A percentile compares a stretch with the other conserved stretches of the same genome.
Evolutionary conservation across 2,329 filamentous ascomycete genomes (phyloP).

Genomic region (Uncinocarpus reesii): DNA sequence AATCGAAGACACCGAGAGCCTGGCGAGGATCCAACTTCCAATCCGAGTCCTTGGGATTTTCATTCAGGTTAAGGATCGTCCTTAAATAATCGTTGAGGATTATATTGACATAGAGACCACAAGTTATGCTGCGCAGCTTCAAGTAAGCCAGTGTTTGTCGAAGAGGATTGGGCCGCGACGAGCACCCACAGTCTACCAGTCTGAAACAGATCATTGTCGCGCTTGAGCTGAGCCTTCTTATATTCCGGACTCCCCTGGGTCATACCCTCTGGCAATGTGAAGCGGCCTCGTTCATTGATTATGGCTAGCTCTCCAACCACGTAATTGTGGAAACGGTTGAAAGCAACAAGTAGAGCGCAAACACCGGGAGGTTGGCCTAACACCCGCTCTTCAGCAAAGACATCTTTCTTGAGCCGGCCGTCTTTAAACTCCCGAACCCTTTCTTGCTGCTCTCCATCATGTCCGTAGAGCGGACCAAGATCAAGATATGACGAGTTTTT

Average conservation of each 20-base stretch:
- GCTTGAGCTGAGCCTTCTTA: conserved; percentile 31
- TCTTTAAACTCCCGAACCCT: conserved; percentile 29
- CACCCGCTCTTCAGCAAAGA: conserved; percentile 27
- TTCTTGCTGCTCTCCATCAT: conserved; percentile 26
- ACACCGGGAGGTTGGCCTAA: conserved; percentile 29
- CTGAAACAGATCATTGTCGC: conserved; percentile 29
- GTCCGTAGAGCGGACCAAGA: conserved; percentile 38
- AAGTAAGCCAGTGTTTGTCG: neutral
- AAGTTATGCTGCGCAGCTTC: conserved; percentile 19
- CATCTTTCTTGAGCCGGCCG: conserved; percentile 33
- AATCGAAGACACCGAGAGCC: conserved; percentile 28
- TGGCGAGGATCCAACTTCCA: conserved; percentile 38
- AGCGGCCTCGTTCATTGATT: conserved; percentile 38
- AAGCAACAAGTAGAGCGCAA: conserved; percentile 28
- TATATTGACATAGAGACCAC: conserved; percentile 28
- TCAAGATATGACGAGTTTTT: conserved; percentile 42
- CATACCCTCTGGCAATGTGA: conserved; percentile 21
- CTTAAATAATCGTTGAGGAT: conserved; percentile 29
- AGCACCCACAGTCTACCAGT: conserved; percentile 25
- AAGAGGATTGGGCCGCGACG: neutral
- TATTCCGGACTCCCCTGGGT: conserved; percentile 14
- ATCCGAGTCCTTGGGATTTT: conserved; percentile 31
- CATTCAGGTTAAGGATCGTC: conserved; percentile 28
- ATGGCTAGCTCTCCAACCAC: conserved; percentile 27
- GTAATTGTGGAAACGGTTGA: conserved; percentile 34